A percentile compares a stretch with the other conserved stretches of the same genome.
phyloP scores from a whole-genome alignment of 257 asterid species.

The Fraxinus americana region DNA sequence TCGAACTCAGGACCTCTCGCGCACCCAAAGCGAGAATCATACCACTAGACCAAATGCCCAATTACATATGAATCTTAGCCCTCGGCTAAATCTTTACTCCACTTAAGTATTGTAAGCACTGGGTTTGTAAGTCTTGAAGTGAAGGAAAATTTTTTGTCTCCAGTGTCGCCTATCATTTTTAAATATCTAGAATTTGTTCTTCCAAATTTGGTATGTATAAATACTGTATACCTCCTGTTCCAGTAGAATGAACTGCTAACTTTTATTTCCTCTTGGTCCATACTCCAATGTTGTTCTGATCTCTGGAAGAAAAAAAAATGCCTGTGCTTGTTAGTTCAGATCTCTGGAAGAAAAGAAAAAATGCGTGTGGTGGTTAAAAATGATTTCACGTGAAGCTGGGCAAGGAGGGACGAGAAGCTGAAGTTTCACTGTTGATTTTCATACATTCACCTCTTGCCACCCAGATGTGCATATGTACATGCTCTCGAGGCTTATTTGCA shows the following conservation, averaged over 20 bases:
- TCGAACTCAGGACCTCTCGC: constrained; percentile 51
- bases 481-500: background rate
- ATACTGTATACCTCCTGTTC: background rate
- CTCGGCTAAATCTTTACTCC: background rate
- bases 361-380: no score
- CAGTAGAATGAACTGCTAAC: background rate
- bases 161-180: background rate
- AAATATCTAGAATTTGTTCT: no score
- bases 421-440: no score
- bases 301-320: background rate
- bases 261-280: background rate
- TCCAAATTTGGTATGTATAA: no score
- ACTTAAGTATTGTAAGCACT: no score
- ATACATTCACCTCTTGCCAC: background rate
- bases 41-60: constrained; percentile 58
- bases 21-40: constrained; percentile 55
- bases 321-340: no score
- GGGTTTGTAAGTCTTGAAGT: no score
- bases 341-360: no score
- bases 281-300: background rate
- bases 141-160: no score
- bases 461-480: background rate
- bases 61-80: background rate
- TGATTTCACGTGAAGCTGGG: background rate
- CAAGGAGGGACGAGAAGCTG: background rate